phyloP scores from a whole-genome alignment of 2,329 filamentous ascomycete species.

The Talaromyces funiculosus region DNA sequence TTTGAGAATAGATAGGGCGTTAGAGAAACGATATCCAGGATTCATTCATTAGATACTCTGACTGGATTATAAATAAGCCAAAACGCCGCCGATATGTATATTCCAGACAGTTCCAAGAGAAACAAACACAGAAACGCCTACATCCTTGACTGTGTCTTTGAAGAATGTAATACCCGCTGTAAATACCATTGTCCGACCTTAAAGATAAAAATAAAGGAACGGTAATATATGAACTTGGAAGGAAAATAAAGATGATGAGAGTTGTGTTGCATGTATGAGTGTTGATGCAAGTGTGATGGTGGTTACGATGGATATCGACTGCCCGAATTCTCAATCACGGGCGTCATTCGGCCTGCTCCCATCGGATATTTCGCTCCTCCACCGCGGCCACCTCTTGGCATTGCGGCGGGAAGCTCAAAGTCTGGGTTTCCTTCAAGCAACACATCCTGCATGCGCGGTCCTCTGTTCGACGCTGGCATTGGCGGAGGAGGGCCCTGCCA shows the following conservation, averaged over 20 bases:
- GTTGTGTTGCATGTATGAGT: too few species aligned
- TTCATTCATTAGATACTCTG: background rate
- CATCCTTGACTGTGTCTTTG: background rate
- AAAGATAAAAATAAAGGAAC: background rate
- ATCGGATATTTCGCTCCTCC: conserved; percentile 12
- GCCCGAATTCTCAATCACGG: conserved; percentile 10
- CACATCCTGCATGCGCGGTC: conserved; percentile 60
- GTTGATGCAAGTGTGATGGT: background rate
- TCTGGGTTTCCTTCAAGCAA: conserved; percentile 77
- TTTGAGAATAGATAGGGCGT: too few species aligned
- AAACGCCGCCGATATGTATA: background rate
- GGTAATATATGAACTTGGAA: background rate
- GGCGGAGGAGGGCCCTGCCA: conserved; percentile 56
- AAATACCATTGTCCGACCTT: background rate
- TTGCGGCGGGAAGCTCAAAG: conserved; percentile 61
- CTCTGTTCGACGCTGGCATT: conserved; percentile 39
- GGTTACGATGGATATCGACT: conserved; percentile 2
- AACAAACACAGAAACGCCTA: background rate
- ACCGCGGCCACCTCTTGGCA: conserved; percentile 19
- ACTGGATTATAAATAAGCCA: background rate
- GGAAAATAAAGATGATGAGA: background rate
- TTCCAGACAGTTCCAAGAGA: background rate
- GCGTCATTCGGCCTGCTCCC: conserved; percentile 15
- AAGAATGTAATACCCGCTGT: background rate
- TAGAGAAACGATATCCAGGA: background rate